Conservation (phyloP, 306 rosid species). For the Astragalus membranaceus region DNA sequence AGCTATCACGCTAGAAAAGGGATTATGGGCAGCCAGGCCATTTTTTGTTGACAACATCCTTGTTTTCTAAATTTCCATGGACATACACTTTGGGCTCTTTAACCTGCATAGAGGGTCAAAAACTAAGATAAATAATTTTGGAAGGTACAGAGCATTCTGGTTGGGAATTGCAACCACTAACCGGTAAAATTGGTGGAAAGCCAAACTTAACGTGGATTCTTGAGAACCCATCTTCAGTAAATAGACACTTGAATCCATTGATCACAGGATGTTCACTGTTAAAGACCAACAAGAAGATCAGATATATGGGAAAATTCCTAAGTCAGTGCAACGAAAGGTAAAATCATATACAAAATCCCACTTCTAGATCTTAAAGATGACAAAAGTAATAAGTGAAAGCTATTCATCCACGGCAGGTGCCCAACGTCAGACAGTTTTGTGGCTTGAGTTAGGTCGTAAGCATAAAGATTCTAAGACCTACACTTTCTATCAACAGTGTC, state of each 20-base stretch:
- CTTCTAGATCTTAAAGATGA: neutral
- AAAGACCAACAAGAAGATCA: slow-evolving; percentile 13
- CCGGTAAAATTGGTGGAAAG: slow-evolving; percentile 64
- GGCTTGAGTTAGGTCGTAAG: neutral
- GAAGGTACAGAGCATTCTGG: neutral
- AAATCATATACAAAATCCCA: neutral
- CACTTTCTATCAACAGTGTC: neutral
- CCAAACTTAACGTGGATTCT: slow-evolving; percentile 35
- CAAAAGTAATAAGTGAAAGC: too few relatives aligned
- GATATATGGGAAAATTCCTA: neutral
- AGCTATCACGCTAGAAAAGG: neutral
- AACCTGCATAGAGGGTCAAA: slow-evolving; percentile 39
- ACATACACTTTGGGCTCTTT: slow-evolving; percentile 64
- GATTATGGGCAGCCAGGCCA: slow-evolving; percentile 69
- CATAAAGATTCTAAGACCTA: neutral
- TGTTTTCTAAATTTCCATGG: slow-evolving; percentile 49
- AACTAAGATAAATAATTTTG: neutral
- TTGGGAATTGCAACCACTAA: slow-evolving; percentile 15
- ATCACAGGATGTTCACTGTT: slow-evolving; percentile 61
- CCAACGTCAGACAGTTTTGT: neutral
- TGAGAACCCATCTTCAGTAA: slow-evolving; percentile 56
- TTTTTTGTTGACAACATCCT: slow-evolving; percentile 28
- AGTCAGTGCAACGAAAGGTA: neutral
- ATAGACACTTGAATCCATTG: slow-evolving; percentile 73
- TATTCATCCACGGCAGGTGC: too few relatives aligned